Conservation (phyloP, 2,329 filamentous ascomycete species). For the Fusarium caatingaense region DNA sequence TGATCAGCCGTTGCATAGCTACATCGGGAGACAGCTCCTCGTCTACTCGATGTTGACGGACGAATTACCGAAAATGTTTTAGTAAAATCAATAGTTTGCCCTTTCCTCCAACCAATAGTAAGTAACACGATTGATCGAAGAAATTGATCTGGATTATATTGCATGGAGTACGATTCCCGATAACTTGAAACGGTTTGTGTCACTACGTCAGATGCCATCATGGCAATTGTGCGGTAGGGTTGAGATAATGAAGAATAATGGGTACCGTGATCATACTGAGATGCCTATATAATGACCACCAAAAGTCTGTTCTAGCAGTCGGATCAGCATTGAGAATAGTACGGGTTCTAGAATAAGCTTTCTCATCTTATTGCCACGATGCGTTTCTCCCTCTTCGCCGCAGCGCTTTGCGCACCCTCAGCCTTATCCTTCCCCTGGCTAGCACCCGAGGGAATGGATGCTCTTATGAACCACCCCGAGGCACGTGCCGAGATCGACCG, state of each 20-base stretch:
- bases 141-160: background rate
- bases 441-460: constrained; percentile 17
- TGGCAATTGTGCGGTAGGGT: too few relatives aligned
- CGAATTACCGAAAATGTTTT: background rate
- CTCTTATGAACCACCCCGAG: constrained; percentile 20
- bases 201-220: constrained; percentile 23
- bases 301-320: too few relatives aligned
- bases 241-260: background rate
- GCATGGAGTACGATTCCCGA: too few relatives aligned
- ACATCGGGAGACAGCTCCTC: background rate
- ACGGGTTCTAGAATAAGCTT: background rate
- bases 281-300: background rate
- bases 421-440: constrained; percentile 27
- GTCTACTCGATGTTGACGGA: background rate
- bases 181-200: background rate
- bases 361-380: background rate
- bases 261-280: background rate
- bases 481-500: constrained; percentile 26
- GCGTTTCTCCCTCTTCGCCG: constrained; percentile 9
- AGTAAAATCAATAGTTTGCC: constrained; percentile 14
- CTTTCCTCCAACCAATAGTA: background rate
- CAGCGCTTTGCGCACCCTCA: constrained; percentile 14
- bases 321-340: background rate
- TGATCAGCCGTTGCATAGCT: constrained; percentile 3
- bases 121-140: background rate